phyloP scores from a whole-genome alignment of 768 basidiomycete genomes.

The Russula foetens region DNA sequence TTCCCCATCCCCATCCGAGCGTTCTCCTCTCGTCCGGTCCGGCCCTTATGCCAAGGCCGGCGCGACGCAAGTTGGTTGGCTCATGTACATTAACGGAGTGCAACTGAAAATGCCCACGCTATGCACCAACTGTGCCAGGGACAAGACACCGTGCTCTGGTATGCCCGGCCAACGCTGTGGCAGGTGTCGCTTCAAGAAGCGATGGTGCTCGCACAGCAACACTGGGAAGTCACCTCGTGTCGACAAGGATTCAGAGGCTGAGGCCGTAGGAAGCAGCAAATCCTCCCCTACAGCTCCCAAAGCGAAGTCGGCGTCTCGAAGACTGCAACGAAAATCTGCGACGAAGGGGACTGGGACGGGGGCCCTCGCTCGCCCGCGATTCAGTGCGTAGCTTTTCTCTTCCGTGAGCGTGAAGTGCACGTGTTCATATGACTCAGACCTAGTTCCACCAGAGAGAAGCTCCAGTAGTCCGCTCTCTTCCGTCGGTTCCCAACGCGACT shows the following conservation, averaged over 20 bases:
- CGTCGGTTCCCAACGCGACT: neutral
- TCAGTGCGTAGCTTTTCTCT: neutral
- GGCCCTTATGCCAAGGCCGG: conserved; percentile 11
- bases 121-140: neutral
- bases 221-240: neutral
- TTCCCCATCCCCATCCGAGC: neutral
- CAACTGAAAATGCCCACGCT: conserved; percentile 1
- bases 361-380: neutral
- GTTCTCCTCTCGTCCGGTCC: neutral
- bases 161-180: conserved; percentile 12
- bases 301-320: neutral
- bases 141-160: conserved; percentile 8
- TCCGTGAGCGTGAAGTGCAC: neutral
- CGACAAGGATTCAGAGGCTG: neutral
- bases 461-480: conserved; percentile 13
- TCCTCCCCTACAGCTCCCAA: neutral
- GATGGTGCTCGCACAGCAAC: neutral
- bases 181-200: conserved; percentile 10
- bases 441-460: neutral
- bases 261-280: neutral
- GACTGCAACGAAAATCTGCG: neutral
- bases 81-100: conserved; percentile 6
- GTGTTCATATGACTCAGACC: neutral
- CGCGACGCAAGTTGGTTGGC: conserved; percentile 8
- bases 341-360: neutral